Conservation (phyloP, 1,139 yeast species). For the Zygosaccharomyces pseudobailii region DNA sequence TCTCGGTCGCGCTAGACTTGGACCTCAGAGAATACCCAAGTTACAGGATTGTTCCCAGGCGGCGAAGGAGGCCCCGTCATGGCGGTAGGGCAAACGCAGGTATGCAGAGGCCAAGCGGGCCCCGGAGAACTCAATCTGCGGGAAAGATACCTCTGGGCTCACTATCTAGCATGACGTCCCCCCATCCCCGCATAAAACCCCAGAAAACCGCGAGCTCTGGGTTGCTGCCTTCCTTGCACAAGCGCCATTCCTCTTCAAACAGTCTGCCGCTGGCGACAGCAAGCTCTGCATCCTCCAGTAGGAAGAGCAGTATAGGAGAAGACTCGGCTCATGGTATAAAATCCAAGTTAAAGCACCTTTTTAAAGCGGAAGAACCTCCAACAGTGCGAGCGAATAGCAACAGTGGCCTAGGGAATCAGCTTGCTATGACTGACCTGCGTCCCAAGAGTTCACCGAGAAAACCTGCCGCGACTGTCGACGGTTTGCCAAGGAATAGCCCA, state of each 20-base stretch:
- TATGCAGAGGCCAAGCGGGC: constrained; percentile 5
- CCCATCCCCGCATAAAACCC: constrained; percentile 4
- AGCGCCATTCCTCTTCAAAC: neutral
- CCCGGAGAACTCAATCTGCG: constrained; percentile 18
- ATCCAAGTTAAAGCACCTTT: constrained; percentile 20
- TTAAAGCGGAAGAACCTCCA: constrained; percentile 11
- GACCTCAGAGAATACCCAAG: constrained; percentile 56
- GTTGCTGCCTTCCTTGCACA: constrained; percentile 3
- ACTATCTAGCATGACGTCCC: neutral
- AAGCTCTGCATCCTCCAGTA: constrained; percentile 5
- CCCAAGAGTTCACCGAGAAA: constrained; percentile 6
- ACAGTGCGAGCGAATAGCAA: constrained; percentile 1
- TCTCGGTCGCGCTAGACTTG: constrained; percentile 61
- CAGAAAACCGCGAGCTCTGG: constrained; percentile 15
- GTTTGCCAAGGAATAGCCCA: constrained; percentile 1
- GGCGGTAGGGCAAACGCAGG: constrained; percentile 14
- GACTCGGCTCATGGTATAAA: constrained; percentile 13
- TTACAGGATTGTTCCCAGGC: constrained; percentile 69
- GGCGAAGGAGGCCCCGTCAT: constrained; percentile 46
- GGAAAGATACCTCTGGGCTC: constrained; percentile 1
- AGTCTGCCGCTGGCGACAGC: neutral
- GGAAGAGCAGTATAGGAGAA: constrained; percentile 5
- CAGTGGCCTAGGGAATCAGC: neutral
- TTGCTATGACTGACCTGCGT: neutral
- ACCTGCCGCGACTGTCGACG: neutral